Base-by-base conservation (phyloP, 2,329 filamentous ascomycete genomes). In the Sporothrix brasiliensis region DNA sequence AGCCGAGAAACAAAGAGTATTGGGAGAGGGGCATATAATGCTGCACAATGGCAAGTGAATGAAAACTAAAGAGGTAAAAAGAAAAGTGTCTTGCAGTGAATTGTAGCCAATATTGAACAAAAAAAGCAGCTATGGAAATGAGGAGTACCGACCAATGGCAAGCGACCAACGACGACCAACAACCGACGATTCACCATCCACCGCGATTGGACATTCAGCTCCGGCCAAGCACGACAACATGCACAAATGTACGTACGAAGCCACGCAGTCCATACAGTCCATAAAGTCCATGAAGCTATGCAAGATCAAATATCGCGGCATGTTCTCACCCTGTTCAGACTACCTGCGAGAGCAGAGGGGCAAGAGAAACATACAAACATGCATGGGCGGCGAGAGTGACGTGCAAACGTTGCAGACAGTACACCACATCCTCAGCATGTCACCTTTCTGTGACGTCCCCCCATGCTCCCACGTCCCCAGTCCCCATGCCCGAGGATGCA, bases 271-370 rank as follows among this genome's bases (percentile, higher is more conserved):
- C 34, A 34, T 34, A 5, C 7, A 7, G 39, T n/a, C 30, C 58
- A 61, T 61, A 39, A 24, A 24, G 24, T 24, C 24, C 58, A 61
- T 4, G 58, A 61, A 24, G 14, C 56, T n/a, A 60, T 61, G 56
- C 56, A 61, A 61, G 56, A 61, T 61, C 39, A 49, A 63, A 49
- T 27, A 63, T 63, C 60, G 60, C 41, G 30, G 41, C 60, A 49
- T 61, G 21, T 44, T 6, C 34, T 39, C 34, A 7, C 30, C 2
- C 56, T 24, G 4, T 34, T 14, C 44, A 10, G 56, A 24, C 56
- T 44, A 30, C 3, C 9, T 27, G 50, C 19, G 50, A n/a, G 53
- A 41, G 13, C n/a, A 63, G 60, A 11, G 14, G 21, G 14, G 39
- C 41, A 16, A 47, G 11, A n/a, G n/a, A 27, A 4, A 27, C 3